Evolutionary conservation across 192 early-diverging fungal genomes (phyloP), one percentile per base, ranked within the genome.

Genomic region (Nowakowskiella sp.): DNA sequence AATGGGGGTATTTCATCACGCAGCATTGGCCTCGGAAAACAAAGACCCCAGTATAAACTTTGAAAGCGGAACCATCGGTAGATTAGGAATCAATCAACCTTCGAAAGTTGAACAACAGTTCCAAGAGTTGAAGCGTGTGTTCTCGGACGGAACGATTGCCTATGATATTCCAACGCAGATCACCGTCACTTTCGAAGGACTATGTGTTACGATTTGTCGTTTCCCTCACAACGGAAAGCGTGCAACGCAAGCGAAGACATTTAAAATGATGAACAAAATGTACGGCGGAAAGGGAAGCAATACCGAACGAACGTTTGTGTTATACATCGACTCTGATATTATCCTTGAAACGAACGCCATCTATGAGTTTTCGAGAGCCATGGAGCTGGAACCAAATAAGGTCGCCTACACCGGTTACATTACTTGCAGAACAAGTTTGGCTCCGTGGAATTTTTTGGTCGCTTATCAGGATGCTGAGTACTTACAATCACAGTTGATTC

Each of bases 211-310:
- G 1, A 58, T 73, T n/a, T 47, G 54, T 25, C 45, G 62, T 9
- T 75, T 71, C 42, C 72, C 72, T 1, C 74, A 77, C 58, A 72
- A 72, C 23, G 74, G 74, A 31, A 77, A 77, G 49, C 31, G 74
- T 10, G 36, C 61, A 31, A 79, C 76, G 1, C 74, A 77, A 47
- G 65, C 68, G 16, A 58, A 56, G 25, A 72, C 73, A 1, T 70
- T 68, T 19, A 36, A 60, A 0, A 31, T 64, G 13, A 13, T 39
- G 36, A 19, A 39, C 13, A 39, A 39, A 19, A 13, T 13, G 13
- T 39, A 39, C 36, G 13, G 13, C 19, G 36, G n/a, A n/a, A n/a
- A n/a, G 19, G 13, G 19, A 13, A 13, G 13, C 36, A 39, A 13
- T 19, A 39, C 36, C 19, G 16, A 28, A 30, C 10, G 16, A 29